Conservation (phyloP, 2,329 filamentous ascomycete genomes). For the Talaromyces albobiverticillius region DNA sequence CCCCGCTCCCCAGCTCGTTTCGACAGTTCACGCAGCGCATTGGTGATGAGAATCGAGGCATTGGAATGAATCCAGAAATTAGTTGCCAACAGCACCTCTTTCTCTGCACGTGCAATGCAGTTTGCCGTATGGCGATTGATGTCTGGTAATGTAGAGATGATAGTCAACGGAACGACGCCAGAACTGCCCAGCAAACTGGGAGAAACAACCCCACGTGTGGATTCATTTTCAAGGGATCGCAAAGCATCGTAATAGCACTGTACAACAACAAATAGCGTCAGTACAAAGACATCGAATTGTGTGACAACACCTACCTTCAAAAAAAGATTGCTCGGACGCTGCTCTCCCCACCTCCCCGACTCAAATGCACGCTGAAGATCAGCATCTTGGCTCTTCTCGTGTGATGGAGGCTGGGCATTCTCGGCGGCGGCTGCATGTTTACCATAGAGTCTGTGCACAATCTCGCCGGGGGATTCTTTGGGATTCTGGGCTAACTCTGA, state of each 20-base stretch:
- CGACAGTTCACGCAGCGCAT: slow-evolving; percentile 68
- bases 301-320: slow-evolving; percentile 54
- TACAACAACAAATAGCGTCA: not conserved
- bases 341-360: slow-evolving; percentile 67
- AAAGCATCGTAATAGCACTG: slow-evolving; percentile 66
- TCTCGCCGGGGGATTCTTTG: slow-evolving; percentile 50
- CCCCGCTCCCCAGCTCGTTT: slow-evolving; percentile 59
- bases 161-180: slow-evolving; percentile 65
- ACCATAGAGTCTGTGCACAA: slow-evolving; percentile 51
- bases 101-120: slow-evolving; percentile 68
- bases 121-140: slow-evolving; percentile 73
- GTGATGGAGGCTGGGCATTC: slow-evolving; percentile 22
- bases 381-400: slow-evolving; percentile 28
- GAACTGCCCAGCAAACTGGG: slow-evolving; percentile 59
- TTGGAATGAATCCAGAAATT: slow-evolving; percentile 73
- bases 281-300: too few species aligned
- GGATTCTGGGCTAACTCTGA: slow-evolving; percentile 56
- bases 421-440: slow-evolving; percentile 23
- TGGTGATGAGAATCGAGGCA: slow-evolving; percentile 64
- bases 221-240: slow-evolving; percentile 35
- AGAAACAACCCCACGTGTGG: slow-evolving; percentile 50
- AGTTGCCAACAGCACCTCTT: slow-evolving; percentile 71
- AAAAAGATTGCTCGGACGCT: slow-evolving; percentile 65
- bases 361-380: slow-evolving; percentile 54
- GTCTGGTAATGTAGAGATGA: slow-evolving; percentile 68